These are phyloP conservation scores for Cladosporium velox DNA, from an alignment of 2,329 filamentous ascomycete genomes.

Conservation along the genomic window DNA sequence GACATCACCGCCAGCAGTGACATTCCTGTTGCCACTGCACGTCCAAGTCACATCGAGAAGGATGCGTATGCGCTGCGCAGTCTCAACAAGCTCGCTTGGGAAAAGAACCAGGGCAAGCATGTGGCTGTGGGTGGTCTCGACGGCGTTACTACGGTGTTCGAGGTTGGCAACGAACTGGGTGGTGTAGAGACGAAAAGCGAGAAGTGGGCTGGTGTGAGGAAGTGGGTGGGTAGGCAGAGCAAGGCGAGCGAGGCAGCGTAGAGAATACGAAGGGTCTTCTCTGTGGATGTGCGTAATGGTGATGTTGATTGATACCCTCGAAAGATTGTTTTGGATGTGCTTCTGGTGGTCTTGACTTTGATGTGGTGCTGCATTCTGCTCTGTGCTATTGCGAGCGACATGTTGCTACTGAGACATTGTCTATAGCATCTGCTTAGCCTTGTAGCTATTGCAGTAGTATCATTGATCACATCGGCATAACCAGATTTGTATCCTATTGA, in stretches of 20 bases:
- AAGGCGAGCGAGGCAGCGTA: constrained; percentile 9
- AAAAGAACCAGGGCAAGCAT: constrained; percentile 81
- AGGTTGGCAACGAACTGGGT: constrained; percentile 79
- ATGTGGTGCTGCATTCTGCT: neutral
- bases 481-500: too few species aligned
- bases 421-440: too few species aligned
- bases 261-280: neutral
- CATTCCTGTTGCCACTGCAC: constrained; percentile 78
- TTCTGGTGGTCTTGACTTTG: too few species aligned
- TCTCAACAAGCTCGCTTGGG: constrained; percentile 93
- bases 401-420: too few species aligned
- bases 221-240: constrained; percentile 64
- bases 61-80: constrained; percentile 61
- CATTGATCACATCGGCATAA: too few species aligned
- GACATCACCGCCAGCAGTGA: constrained; percentile 91
- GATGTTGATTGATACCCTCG: constrained; percentile 1
- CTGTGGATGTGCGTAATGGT: neutral
- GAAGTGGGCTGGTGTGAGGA: constrained; percentile 93
- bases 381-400: neutral
- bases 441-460: too few species aligned
- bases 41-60: constrained; percentile 40
- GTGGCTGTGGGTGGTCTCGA: constrained; percentile 91
- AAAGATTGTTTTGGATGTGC: neutral
- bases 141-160: constrained; percentile 86
- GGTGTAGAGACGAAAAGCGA: constrained; percentile 81